These are phyloP conservation scores for Yamadazyma conglobata DNA, from an alignment of 1,139 yeast species.

Conservation along the genomic window DNA sequence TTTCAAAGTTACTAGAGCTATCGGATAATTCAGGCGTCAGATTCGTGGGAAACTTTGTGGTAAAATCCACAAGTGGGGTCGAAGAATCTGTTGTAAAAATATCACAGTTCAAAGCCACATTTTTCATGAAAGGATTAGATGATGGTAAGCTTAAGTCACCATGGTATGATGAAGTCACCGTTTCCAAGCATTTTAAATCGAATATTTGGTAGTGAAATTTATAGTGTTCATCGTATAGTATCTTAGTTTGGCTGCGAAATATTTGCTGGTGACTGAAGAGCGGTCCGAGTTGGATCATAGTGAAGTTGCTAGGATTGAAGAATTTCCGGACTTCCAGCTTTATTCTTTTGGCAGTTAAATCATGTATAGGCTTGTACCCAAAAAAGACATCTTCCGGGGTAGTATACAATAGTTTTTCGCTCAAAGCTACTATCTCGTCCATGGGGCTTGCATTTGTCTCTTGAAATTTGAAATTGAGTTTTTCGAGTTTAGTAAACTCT, in stretches of 20 bases:
- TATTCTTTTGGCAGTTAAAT: conserved; percentile 6
- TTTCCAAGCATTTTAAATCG: no score
- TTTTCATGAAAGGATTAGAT: no score
- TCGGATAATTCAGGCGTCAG: conserved; percentile 9
- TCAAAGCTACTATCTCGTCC: conserved; percentile 10
- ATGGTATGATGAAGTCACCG: no score
- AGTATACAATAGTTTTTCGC: conserved; percentile 10
- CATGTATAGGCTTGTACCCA: conserved; percentile 10
- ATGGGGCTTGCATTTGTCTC: conserved; percentile 6
- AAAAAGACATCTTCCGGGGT: conserved; percentile 9
- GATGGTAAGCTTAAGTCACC: no score
- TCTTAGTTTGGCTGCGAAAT: neutral
- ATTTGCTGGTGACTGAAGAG: neutral
- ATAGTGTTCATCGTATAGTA: conserved; percentile 16
- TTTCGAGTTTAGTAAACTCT: conserved; percentile 11
- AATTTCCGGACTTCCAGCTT: conserved; percentile 9
- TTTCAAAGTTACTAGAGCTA: conserved; percentile 24
- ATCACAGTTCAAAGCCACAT: no score
- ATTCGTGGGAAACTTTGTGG: no score
- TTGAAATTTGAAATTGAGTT: conserved; percentile 9
- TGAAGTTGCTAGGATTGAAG: conserved; percentile 11
- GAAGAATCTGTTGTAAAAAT: no score
- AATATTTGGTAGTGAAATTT: conserved; percentile 17
- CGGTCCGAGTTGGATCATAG: conserved; percentile 9
- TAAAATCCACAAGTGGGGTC: no score